Evolutionary conservation across 2,329 filamentous ascomycete species (phyloP).

Genomic region (Trichoderma sp.): DNA sequence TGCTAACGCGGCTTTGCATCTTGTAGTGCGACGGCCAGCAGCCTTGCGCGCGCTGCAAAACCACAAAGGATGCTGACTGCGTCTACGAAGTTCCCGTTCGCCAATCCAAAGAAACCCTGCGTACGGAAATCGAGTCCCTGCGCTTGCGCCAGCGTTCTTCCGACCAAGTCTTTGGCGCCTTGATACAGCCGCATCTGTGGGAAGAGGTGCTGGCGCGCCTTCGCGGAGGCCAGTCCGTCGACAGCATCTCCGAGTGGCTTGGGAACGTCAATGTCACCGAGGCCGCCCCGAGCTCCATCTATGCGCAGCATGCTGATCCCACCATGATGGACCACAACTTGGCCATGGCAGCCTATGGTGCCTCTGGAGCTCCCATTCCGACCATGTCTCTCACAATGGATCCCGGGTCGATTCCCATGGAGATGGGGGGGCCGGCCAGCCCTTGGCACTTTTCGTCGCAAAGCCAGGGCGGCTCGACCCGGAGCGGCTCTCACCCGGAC

Average conservation of each 20-base stretch:
- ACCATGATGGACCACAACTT: conserved; percentile 20
- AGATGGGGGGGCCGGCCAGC: conserved; percentile 38
- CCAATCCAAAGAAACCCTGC: conserved; percentile 61
- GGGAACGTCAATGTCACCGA: conserved; percentile 21
- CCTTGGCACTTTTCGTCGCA: conserved; percentile 49
- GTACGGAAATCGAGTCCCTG: conserved; percentile 57
- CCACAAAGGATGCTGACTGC: conserved; percentile 55
- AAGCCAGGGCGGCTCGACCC: conserved; percentile 45
- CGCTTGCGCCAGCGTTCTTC: conserved; percentile 53
- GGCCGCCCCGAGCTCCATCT: neutral
- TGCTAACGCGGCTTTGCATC: neutral
- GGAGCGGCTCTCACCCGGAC: conserved; percentile 48
- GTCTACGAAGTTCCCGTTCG: conserved; percentile 61
- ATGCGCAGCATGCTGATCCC: conserved; percentile 15
- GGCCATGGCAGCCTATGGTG: conserved; percentile 30
- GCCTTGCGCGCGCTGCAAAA: conserved; percentile 54
- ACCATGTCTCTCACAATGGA: conserved; percentile 33
- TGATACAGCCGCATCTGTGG: conserved; percentile 49
- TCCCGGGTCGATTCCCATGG: conserved; percentile 30
- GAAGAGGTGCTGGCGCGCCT: conserved; percentile 54
- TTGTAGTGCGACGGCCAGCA: conserved; percentile 56
- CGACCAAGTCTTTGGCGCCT: conserved; percentile 54
- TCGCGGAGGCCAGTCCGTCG: conserved; percentile 52
- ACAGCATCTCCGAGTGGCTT: conserved; percentile 56
- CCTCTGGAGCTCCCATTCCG: conserved; percentile 24